A percentile compares a stretch with the other conserved stretches of the same genome.
phyloP scores from a whole-genome alignment of 169 alveolate genomes.

The Eimeria tenella region DNA sequence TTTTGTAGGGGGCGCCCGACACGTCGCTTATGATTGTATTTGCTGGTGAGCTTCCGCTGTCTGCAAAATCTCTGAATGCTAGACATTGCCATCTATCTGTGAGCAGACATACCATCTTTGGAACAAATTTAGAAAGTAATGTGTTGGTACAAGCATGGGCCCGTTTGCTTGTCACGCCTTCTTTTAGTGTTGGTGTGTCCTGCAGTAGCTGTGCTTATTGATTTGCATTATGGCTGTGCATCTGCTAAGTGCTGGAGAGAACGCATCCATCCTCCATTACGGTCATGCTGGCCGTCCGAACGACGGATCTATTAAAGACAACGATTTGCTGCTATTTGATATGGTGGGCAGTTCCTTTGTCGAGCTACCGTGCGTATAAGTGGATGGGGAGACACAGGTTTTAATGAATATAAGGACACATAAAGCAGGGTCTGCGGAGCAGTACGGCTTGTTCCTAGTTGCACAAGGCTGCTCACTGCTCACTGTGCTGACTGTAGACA shows the following conservation, averaged over 20 bases:
- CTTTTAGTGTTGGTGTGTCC: too few relatives aligned
- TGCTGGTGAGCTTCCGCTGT: slow-evolving; percentile 58
- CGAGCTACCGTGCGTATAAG: background rate
- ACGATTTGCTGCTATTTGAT: slow-evolving; percentile 74
- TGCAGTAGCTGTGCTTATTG: too few relatives aligned
- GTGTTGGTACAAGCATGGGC: background rate
- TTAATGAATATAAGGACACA: background rate
- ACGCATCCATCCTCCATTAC: slow-evolving; percentile 78
- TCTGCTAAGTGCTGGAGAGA: slow-evolving; percentile 64
- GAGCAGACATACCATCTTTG: background rate
- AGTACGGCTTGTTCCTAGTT: background rate
- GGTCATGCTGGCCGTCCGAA: slow-evolving; percentile 80
- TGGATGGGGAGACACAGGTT: background rate
- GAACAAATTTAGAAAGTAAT: background rate
- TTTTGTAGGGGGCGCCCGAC: slow-evolving; percentile 76
- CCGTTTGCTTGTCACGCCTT: too few relatives aligned
- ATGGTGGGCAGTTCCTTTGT: slow-evolving; percentile 21
- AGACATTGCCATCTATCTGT: background rate
- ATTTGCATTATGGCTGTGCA: background rate
- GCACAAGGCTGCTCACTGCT: background rate
- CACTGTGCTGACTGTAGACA: background rate
- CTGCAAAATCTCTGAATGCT: background rate
- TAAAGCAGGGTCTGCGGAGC: background rate
- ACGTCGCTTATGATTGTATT: slow-evolving; percentile 78
- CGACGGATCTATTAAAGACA: slow-evolving; percentile 51